phyloP scores from a whole-genome alignment of 176 grass and related monocot genomes.

The Juncus effusus region DNA sequence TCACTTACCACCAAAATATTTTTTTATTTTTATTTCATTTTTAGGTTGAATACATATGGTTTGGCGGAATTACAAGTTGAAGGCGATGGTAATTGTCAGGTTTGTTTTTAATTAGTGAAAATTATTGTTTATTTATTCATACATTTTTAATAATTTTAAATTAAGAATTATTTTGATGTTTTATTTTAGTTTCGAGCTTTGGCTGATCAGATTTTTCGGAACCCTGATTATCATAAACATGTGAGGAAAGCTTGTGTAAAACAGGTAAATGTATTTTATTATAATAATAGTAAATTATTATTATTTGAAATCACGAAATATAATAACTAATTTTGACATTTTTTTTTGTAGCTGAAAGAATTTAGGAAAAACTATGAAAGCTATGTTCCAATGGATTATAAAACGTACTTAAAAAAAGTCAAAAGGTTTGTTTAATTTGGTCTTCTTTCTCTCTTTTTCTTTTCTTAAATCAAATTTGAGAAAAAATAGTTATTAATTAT shows the following conservation, averaged over 20 bases:
- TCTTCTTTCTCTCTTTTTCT: conserved; percentile 12
- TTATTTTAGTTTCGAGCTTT: conserved; percentile 86
- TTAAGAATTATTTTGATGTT: conserved; percentile 8
- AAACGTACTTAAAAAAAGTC: conserved; percentile 84
- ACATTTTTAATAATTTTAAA: neutral
- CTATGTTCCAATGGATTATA: conserved; percentile 99
- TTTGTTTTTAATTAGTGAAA: conserved; percentile 29
- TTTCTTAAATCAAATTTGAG: neutral
- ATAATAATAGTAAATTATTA: too few relatives aligned
- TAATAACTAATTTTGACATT: conserved; percentile 20
- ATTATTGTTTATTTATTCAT: conserved; percentile 13
- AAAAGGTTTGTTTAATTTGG: conserved; percentile 64
- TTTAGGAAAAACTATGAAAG: conserved; percentile 81
- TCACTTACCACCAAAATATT: conserved; percentile 7
- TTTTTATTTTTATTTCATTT: conserved; percentile 19
- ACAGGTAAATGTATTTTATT: conserved; percentile 42
- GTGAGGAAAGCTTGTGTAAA: conserved; percentile 71
- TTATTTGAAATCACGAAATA: conserved; percentile 2
- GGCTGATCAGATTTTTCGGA: conserved; percentile 95
- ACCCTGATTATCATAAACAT: conserved; percentile 94
- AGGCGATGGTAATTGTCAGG: conserved; percentile 98
- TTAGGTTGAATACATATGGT: conserved; percentile 74
- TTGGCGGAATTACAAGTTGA: conserved; percentile 96
- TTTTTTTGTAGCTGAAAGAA: conserved; percentile 73
- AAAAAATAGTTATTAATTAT: neutral